Evolutionary conservation across 371 early-diverging fungal genomes (phyloP), one percentile per base, ranked within the genome.

Genomic region (Syncephalastrum racemosum): DNA sequence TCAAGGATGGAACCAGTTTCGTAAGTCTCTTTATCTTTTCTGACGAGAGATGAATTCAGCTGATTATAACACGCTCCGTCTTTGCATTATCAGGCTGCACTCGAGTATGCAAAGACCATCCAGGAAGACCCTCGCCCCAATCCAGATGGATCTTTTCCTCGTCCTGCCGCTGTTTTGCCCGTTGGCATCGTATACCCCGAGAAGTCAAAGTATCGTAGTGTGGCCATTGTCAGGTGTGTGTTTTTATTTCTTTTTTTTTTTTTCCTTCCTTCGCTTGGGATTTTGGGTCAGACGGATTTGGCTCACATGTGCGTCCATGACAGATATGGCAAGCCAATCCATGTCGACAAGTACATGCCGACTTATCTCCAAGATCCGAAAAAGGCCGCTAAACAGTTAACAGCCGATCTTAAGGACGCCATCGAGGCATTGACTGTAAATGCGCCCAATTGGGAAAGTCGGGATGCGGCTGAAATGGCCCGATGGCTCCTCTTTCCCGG

Each of bases 141-240:
- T 36, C 24, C 67, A n/a, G 67, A 70, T 40, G 71, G 71, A 8
- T 23, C 50, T 4, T 36, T 58, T 1, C 60, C 66, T 22, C 53
- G 65, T 15, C 55, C 14, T 41, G 73, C 73, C 18, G 50, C 62
- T 22, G 62, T 84, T 24, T 56, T 81, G 25, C 84, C 84, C 20
- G 77, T 75, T 5, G 84, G 81, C 16, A 78, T 84, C 50, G 77
- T 79, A 0, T 84, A 84, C 61, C 71, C 73, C 6, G 80, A 82
- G 52, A 84, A 84, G 24, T 75, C 77, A 43, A 81, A 80, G 43
- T 84, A 80, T 52, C 70, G 84, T 23, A 81, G 82, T 60, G 59
- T 58, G 4, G 75, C 73, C 8, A 79, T 84, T 66, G 75, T 77
- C 22, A 66, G 64, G 82, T 78, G 75, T 63, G 73, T 62, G 23